phyloP scores from a whole-genome alignment of 179 eudicot genomes.

The Spergularia azorica region DNA sequence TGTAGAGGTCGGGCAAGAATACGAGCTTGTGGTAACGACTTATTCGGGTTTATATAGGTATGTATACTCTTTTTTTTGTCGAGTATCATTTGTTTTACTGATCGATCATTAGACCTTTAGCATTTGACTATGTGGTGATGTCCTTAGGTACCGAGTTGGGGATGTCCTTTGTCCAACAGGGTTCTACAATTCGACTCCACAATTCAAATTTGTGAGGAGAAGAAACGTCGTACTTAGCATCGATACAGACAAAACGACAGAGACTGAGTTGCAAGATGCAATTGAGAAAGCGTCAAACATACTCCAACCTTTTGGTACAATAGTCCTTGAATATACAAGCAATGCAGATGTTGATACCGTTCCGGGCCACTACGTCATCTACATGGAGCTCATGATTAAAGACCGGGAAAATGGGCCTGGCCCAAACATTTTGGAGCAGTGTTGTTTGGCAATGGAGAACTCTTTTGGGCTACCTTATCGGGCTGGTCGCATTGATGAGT shows the following conservation, averaged over 20 bases:
- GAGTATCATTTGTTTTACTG: neutral
- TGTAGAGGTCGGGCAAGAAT: constrained; percentile 67
- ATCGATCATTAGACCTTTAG: neutral
- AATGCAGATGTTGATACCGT: constrained; percentile 49
- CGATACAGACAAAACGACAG: constrained; percentile 72
- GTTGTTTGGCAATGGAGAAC: constrained; percentile 72
- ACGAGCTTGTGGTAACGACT: constrained; percentile 78
- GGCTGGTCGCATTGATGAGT: constrained; percentile 55
- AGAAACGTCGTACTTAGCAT: constrained; percentile 65
- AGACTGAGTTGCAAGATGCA: constrained; percentile 60
- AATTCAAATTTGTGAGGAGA: constrained; percentile 63
- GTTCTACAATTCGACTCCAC: constrained; percentile 73
- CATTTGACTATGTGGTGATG: neutral
- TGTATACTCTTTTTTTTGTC: too few relatives aligned
- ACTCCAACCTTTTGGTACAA: constrained; percentile 38
- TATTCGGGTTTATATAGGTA: constrained; percentile 41
- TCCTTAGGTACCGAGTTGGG: constrained; percentile 56
- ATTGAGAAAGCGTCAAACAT: constrained; percentile 50
- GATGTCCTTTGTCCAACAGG: constrained; percentile 64
- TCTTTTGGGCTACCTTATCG: constrained; percentile 58
- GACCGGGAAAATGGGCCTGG: constrained; percentile 30
- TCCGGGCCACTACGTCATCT: constrained; percentile 60
- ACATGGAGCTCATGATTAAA: constrained; percentile 5
- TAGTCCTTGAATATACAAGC: constrained; percentile 70
- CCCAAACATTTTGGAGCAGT: constrained; percentile 36